These are phyloP conservation scores for Penicillium polonicum DNA, from an alignment of 2,329 filamentous ascomycete species.

Conservation along the genomic window DNA sequence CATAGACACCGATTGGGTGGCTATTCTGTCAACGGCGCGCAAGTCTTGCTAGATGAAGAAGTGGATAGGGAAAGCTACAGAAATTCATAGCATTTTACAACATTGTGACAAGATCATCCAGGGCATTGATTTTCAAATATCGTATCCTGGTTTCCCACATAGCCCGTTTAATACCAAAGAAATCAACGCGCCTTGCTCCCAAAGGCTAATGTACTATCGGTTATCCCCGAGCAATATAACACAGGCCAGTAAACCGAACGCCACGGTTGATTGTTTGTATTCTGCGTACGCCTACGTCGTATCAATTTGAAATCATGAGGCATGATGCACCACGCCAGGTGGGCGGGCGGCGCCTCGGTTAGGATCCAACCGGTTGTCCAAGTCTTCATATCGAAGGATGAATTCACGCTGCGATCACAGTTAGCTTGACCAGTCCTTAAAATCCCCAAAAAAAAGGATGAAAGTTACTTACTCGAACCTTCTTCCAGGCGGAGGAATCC, in stretches of 20 bases:
- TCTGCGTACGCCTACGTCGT: conserved; percentile 11
- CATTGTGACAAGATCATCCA: conserved; percentile 22
- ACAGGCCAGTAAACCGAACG: conserved; percentile 34
- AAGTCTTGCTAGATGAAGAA: conserved; percentile 22
- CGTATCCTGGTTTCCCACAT: conserved; percentile 27
- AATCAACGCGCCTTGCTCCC: conserved; percentile 28
- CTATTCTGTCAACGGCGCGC: conserved; percentile 32
- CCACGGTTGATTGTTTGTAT: conserved; percentile 31
- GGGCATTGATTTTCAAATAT: conserved; percentile 28
- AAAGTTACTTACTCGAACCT: conserved; percentile 43
- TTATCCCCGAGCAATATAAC: conserved; percentile 28
- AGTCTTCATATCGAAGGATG: conserved; percentile 50
- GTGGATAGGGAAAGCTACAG: not conserved
- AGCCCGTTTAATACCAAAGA: conserved; percentile 26
- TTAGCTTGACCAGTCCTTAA: conserved; percentile 14
- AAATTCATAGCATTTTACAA: not conserved
- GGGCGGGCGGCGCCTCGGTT: conserved; percentile 36
- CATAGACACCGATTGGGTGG: conserved; percentile 27
- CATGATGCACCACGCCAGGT: conserved; percentile 38
- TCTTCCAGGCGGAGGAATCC: conserved; percentile 52
- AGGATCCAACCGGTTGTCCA: conserved; percentile 49
- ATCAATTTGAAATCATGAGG: conserved; percentile 32
- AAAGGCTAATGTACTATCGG: conserved; percentile 24
- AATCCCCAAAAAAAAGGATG: not conserved
- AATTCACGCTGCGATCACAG: conserved; percentile 43